Conservation (phyloP, 495 filamentous ascomycete genomes). For the Penicillium pulvis region DNA sequence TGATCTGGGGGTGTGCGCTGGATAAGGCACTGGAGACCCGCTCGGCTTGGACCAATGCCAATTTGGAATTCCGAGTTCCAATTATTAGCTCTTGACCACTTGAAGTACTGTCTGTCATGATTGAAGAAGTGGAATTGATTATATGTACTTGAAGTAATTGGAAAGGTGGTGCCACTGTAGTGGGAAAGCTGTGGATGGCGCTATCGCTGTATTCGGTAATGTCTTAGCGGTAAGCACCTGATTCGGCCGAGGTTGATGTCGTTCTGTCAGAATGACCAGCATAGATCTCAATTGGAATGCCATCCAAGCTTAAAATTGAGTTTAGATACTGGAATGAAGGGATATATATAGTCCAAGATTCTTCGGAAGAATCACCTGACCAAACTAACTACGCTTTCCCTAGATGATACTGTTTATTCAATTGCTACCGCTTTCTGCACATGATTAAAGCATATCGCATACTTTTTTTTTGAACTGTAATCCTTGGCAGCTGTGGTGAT, state of each 20-base stretch:
- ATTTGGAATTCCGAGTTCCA: conserved; percentile 71
- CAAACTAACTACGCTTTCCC: no score
- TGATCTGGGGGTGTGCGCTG: conserved; percentile 51
- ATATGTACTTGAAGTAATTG: not conserved
- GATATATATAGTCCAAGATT: not conserved
- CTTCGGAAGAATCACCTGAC: no score
- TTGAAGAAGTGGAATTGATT: not conserved
- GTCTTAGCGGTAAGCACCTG: not conserved
- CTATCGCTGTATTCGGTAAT: not conserved
- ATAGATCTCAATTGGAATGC: not conserved
- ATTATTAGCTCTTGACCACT: conserved; percentile 34
- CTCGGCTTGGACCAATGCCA: conserved; percentile 72
- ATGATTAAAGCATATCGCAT: not conserved
- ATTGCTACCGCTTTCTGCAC: no score
- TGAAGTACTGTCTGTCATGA: not conserved
- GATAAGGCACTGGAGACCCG: conserved; percentile 59
- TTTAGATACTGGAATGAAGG: not conserved
- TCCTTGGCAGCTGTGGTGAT: no score
- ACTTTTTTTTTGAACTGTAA: no score
- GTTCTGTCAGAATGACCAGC: not conserved
- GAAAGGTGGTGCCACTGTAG: not conserved
- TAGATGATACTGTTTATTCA: no score
- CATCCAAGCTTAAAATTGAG: not conserved
- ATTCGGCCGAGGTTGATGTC: not conserved
- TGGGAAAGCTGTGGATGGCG: not conserved